Evolutionary conservation across 306 rosid genomes (phyloP), one percentile per base, ranked within the genome.

Genomic region (Quercus bicolor): DNA sequence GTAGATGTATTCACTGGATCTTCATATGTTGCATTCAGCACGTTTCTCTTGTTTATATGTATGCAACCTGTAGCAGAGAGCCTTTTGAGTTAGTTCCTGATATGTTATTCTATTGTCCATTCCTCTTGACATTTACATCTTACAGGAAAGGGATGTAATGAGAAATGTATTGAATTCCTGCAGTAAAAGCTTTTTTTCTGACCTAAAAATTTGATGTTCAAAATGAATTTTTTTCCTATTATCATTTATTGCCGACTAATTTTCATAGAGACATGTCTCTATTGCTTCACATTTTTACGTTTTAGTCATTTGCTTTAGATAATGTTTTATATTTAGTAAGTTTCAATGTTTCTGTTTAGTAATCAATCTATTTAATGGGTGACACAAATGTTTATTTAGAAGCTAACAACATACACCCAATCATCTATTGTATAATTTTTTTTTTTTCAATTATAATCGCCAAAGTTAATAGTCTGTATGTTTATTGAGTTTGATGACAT

Each of bases 21-120:
- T 64, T 29, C 15, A 29, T 64, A 15, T 62, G 66, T 73, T 78
- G 70, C 83, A n/a, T 81, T 85, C 82, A 75, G 81, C 85, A 84
- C 75, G 86, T 82, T 86, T 84, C 80, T 80, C 85, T 70, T 92
- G 97, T 92, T 85, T 85, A 88, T 86, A 87, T 89, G 82, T 88
- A 81, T 84, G 77, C 85, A 91, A 86, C 91, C 79, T 51, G 86
- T 83, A 89, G 84, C 84, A 68, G 92, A 68, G 91, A 80, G 91
- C 80, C 88, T 77, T 77, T 66, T 90, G 81, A 82, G 94, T 57
- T 88, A 84, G 83, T 87, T 37, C 66, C 73, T 61, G 60, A 20
- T 68, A 51, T 81, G 84, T 72, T 81, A 70, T 79, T 82, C 52
- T 15, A 54, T 75, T 85, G 26, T 13, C 74, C 74, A 55, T 75